These are phyloP conservation scores for Boletus sp. DNA, from an alignment of 768 basidiomycete species.

Conservation along the genomic window DNA sequence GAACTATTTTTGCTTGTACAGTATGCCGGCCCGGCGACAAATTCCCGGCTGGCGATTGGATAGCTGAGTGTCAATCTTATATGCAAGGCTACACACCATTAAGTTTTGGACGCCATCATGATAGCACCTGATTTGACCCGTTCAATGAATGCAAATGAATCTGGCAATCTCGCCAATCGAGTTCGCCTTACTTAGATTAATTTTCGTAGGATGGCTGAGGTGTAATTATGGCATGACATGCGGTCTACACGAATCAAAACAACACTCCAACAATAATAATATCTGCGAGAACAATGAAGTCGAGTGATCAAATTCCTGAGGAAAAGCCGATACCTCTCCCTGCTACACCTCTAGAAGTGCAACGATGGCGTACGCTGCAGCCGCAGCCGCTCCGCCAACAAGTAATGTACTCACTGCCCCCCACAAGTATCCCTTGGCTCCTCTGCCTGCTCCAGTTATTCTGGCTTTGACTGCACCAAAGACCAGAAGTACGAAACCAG, in stretches of 20 bases:
- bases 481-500: constrained; percentile 79
- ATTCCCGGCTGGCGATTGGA: constrained; percentile 8
- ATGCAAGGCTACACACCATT: background rate
- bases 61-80: background rate
- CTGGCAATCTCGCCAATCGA: background rate
- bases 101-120: too few species aligned
- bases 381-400: constrained; percentile 90
- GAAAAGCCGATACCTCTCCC: background rate
- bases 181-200: background rate
- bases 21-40: background rate
- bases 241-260: background rate
- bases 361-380: constrained; percentile 62
- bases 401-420: constrained; percentile 84
- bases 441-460: constrained; percentile 76
- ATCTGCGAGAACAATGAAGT: background rate
- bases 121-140: too few species aligned
- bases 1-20: background rate
- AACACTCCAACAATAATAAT: background rate
- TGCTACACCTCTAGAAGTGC: constrained; percentile 41
- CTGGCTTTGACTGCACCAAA: constrained; percentile 92
- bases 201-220: background rate
- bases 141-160: background rate
- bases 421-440: constrained; percentile 71
- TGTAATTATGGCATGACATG: constrained; percentile 3
- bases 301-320: background rate